A percentile compares a stretch with the other conserved stretches of the same genome.
These are phyloP conservation scores for Magnaporthiopsis incrustans DNA, from an alignment of 2,329 filamentous ascomycete genomes.

Conservation along the genomic window DNA sequence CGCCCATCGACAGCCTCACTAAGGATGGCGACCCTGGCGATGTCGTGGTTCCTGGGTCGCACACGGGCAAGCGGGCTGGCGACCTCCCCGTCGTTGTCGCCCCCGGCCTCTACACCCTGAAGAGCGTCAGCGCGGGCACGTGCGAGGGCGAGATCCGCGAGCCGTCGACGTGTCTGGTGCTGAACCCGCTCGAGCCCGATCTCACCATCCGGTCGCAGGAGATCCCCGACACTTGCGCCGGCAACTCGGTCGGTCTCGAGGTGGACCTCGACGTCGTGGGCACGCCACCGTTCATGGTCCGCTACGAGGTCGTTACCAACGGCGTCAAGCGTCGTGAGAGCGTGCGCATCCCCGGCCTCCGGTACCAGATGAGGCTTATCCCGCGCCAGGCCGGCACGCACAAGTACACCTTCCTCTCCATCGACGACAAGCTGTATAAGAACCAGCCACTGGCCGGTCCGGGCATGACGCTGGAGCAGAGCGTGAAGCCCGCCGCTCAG, in stretches of 20 bases:
- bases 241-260: conserved; percentile 82
- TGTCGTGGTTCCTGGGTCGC: conserved; percentile 47
- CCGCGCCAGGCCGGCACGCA: conserved; percentile 78
- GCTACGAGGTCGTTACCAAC: conserved; percentile 64
- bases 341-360: conserved; percentile 58
- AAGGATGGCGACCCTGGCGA: conserved; percentile 63
- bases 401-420: conserved; percentile 73
- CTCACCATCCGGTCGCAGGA: conserved; percentile 67
- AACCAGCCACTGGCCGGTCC: conserved; percentile 53
- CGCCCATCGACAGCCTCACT: conserved; percentile 60
- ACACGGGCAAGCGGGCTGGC: conserved; percentile 51
- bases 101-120: conserved; percentile 80
- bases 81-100: conserved; percentile 63
- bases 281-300: conserved; percentile 81
- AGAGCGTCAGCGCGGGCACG: conserved; percentile 67
- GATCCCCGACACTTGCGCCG: conserved; percentile 90
- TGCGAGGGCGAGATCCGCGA: conserved; percentile 87
- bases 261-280: conserved; percentile 87
- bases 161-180: conserved; percentile 83
- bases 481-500: conserved; percentile 86
- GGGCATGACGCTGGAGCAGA: conserved; percentile 66
- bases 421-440: conserved; percentile 77
- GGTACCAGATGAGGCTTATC: conserved; percentile 77
- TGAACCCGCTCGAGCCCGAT: conserved; percentile 84
- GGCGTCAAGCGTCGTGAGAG: conserved; percentile 46